Evolutionary conservation across 495 filamentous ascomycete species (phyloP).

Genomic region (Annulohypoxylon nitens): DNA sequence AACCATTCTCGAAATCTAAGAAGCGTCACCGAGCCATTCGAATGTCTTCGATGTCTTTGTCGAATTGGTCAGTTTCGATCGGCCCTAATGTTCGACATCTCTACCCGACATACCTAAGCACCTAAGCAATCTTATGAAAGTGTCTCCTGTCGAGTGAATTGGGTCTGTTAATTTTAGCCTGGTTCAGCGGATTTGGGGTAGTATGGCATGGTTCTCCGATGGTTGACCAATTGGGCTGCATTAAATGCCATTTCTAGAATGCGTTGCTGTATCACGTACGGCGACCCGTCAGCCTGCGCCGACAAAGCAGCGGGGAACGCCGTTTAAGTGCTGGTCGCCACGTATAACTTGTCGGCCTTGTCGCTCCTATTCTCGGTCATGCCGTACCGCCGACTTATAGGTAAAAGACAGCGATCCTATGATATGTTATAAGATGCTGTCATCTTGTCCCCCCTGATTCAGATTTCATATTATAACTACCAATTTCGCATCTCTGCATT

Average conservation of each 20-base stretch:
- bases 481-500: not conserved
- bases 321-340: slow-evolving; percentile 14
- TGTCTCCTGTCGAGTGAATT: slow-evolving; percentile 3
- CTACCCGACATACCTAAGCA: slow-evolving; percentile 4
- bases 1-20: not conserved
- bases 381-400: slow-evolving; percentile 28
- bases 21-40: slow-evolving; percentile 9
- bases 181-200: not conserved
- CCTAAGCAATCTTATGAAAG: slow-evolving; percentile 13
- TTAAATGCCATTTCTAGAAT: slow-evolving; percentile 1
- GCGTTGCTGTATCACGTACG: slow-evolving; percentile 9
- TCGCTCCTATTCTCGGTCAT: slow-evolving; percentile 23
- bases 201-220: slow-evolving; percentile 11
- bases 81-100: slow-evolving; percentile 13
- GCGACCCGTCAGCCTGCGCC: slow-evolving; percentile 18
- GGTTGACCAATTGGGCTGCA: slow-evolving; percentile 14
- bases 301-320: slow-evolving; percentile 27
- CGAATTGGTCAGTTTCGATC: slow-evolving; percentile 22
- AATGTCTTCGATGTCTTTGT: not conserved
- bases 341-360: slow-evolving; percentile 24
- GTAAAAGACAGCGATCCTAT: slow-evolving; percentile 13
- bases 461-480: slow-evolving; percentile 11
- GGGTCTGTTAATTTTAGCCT: slow-evolving; percentile 6
- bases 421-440: slow-evolving; percentile 19
- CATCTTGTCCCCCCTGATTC: slow-evolving; percentile 23